A percentile compares a stretch with the other conserved stretches of the same genome.
Evolutionary conservation across 2,329 filamentous ascomycete genomes (phyloP).

Genomic region (Exophiala alcalophila): DNA sequence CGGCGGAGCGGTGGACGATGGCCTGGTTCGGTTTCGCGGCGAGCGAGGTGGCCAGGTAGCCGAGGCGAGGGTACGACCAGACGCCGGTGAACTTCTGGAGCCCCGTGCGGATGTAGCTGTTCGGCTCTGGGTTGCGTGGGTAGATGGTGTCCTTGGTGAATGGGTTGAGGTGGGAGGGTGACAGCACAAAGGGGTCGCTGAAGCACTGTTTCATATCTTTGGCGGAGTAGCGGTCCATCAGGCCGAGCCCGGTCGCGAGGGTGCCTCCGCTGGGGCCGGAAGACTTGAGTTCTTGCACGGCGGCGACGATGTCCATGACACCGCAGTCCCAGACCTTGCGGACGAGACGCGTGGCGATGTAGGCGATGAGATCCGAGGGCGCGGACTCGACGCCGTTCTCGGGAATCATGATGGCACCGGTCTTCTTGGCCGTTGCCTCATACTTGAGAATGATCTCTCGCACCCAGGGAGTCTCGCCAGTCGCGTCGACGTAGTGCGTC

Average conservation of each 20-base stretch:
- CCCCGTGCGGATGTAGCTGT: constrained; percentile 36
- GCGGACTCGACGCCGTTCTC: constrained; percentile 61
- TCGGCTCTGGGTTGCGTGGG: constrained; percentile 43
- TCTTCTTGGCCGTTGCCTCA: constrained; percentile 57
- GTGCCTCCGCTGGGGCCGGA: constrained; percentile 58
- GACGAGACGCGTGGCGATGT: constrained; percentile 52
- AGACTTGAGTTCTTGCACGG: constrained; percentile 54
- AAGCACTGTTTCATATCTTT: constrained; percentile 19
- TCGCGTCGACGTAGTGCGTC: constrained; percentile 66
- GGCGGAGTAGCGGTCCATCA: constrained; percentile 41
- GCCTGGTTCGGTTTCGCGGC: constrained; percentile 53
- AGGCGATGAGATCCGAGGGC: constrained; percentile 56
- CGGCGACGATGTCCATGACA: constrained; percentile 51
- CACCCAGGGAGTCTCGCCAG: constrained; percentile 64
- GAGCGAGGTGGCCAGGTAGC: constrained; percentile 55
- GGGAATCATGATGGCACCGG: constrained; percentile 61
- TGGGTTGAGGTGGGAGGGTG: constrained; percentile 42
- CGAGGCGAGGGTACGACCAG: constrained; percentile 54
- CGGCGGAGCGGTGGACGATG: constrained; percentile 60
- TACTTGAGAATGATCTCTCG: constrained; percentile 61
- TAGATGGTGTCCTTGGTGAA: constrained; percentile 49
- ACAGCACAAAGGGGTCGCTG: constrained; percentile 25
- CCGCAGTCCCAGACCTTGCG: constrained; percentile 51
- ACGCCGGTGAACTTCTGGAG: constrained; percentile 50
- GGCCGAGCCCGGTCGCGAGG: constrained; percentile 62